These are phyloP conservation scores for Microsporum audouinii DNA, from an alignment of 2,329 filamentous ascomycete species.

Conservation along the genomic window DNA sequence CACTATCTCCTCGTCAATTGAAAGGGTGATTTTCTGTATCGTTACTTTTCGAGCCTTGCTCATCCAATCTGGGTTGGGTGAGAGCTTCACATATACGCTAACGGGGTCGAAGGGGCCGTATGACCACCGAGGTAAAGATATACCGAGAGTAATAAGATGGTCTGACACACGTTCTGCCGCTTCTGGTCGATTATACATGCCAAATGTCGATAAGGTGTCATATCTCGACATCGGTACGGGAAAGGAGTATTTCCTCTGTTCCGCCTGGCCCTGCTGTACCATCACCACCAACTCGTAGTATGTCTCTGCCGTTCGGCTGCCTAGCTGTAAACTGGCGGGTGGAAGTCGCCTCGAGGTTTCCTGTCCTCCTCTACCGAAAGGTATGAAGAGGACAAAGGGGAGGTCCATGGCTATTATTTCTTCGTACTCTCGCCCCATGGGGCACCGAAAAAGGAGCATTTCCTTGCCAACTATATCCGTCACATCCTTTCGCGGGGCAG, in stretches of 20 bases:
- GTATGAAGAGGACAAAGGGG: constrained; percentile 94
- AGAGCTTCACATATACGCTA: constrained; percentile 87
- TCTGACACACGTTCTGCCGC: constrained; percentile 75
- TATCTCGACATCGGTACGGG: constrained; percentile 85
- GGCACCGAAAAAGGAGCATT: constrained; percentile 78
- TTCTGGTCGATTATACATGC: constrained; percentile 97
- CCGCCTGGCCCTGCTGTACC: constrained; percentile 76
- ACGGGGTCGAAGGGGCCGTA: constrained; percentile 93
- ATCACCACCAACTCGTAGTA: constrained; percentile 94
- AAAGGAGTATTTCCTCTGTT: constrained; percentile 83
- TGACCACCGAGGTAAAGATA: constrained; percentile 88
- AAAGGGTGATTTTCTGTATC: constrained; percentile 85
- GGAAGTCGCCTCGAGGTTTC: constrained; percentile 84
- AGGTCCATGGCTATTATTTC: constrained; percentile 91
- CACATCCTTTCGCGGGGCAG: constrained; percentile 79
- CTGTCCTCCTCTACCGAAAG: constrained; percentile 80
- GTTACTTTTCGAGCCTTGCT: constrained; percentile 82
- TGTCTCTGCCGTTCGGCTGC: constrained; percentile 89
- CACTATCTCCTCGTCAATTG: constrained; percentile 96
- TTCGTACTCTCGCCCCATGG: constrained; percentile 72
- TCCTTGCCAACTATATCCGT: constrained; percentile 93
- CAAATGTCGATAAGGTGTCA: constrained; percentile 94
- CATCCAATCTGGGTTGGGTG: constrained; percentile 84
- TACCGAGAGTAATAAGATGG: constrained; percentile 81
- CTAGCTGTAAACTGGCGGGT: constrained; percentile 79